Evolutionary conservation across 495 filamentous ascomycete species (phyloP), one percentile per base, ranked within the genome.

Genomic region (Aspergillus cristatus): DNA sequence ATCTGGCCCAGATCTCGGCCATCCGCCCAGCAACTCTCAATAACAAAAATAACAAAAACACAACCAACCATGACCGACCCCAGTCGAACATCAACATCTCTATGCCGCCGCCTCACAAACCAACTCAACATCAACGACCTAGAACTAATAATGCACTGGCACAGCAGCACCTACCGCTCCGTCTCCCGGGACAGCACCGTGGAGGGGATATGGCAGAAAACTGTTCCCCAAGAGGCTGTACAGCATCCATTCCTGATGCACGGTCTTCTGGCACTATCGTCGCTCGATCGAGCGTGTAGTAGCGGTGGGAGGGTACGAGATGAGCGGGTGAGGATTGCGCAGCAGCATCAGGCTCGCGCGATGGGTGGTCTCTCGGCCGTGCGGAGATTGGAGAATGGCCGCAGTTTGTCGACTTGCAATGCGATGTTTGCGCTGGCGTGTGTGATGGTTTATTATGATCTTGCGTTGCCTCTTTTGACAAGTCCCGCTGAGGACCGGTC

Each of bases 71-170:
- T 37, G 22, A 32, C 43, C 45, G 22, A 40, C 36, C 2, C 38
- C 42, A 7, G 14, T 38, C 24, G 36, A 38, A 25, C 35, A 30
- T 6, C 32, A 38, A 25, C 35, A 30, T 6, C 32, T 43, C 8
- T 16, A 35, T 20, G 32, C 42, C 8, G 15, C 1, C 14, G 34
- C 14, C 43, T 28, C 1, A 6, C 38, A 6, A 31, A 32, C 11
- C 43, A 49, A 11, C 35, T 49, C 25, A 37, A 51, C 35, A 42
- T 49, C 41, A 17, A 59, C 33, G 68, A 72, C 26, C 48, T 67
- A 25, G 66, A 70, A 34, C 45, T 70, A 15, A 67, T 69, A 59
- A 58, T 68, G 51, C 56, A 69, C 25, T 71, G 63, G 57, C 66
- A 59, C 28, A 69, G 60, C 7, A 51, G 48, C 16, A 68, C 63